Conservation (phyloP, 176 grass and related monocot species). For the Raddia guianensis region DNA sequence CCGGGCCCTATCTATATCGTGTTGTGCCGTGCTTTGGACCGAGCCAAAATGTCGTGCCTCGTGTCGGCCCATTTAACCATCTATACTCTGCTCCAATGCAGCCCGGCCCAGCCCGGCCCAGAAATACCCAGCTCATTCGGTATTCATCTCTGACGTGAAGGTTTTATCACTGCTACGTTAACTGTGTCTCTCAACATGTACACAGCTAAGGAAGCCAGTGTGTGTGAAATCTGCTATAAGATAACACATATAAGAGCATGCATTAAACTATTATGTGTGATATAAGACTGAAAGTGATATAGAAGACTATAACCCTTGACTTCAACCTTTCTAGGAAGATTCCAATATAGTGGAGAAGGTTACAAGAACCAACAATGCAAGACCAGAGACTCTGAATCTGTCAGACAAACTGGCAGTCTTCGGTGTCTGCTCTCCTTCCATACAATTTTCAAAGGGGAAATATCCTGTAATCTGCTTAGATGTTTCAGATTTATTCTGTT, state of each 20-base stretch:
- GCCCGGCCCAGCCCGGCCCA: background rate
- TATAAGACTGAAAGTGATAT: background rate
- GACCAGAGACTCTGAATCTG: constrained; percentile 33
- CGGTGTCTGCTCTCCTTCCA: constrained; percentile 20
- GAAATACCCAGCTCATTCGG: background rate
- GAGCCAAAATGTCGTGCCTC: too few relatives aligned
- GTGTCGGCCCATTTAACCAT: too few relatives aligned
- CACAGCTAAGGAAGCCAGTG: background rate
- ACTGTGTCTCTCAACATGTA: background rate
- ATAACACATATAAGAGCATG: background rate
- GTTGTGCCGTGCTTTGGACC: too few relatives aligned
- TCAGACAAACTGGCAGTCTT: constrained; percentile 20
- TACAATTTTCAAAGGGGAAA: constrained; percentile 38
- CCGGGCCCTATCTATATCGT: too few relatives aligned
- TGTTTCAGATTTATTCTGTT: constrained; percentile 37
- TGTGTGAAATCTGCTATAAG: background rate
- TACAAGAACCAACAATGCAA: constrained; percentile 29
- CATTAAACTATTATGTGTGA: background rate
- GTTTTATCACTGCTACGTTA: background rate
- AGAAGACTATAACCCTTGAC: background rate
- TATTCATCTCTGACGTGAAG: background rate
- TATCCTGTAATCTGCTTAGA: constrained; percentile 40
- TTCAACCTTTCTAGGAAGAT: constrained; percentile 47
- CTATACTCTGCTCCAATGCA: background rate
- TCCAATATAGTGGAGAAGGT: constrained; percentile 19